These are phyloP conservation scores for Annona squamosa DNA, from an alignment of 164 flowering plant species.

Conservation along the genomic window DNA sequence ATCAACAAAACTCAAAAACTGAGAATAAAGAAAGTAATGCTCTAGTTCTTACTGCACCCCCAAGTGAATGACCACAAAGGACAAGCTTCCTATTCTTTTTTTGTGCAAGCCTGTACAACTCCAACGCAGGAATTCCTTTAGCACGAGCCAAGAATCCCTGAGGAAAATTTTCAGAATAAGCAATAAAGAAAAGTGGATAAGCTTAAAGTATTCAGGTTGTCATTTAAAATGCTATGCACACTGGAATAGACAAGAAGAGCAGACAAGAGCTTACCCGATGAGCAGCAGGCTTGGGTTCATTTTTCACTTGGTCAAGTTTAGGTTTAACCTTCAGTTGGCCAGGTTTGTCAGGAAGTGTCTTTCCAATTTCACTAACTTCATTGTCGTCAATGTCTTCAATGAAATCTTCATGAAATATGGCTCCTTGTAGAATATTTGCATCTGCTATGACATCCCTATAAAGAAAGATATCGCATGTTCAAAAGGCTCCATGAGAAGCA, in stretches of 20 bases:
- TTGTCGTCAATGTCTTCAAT: slow-evolving; percentile 38
- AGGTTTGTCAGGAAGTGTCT: slow-evolving; percentile 35
- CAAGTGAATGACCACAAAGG: slow-evolving; percentile 97
- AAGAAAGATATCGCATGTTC: slow-evolving; percentile 1
- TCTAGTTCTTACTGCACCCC: slow-evolving; percentile 85
- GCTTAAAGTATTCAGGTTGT: background rate
- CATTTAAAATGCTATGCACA: background rate
- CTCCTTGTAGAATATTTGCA: slow-evolving; percentile 93
- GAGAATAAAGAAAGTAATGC: background rate
- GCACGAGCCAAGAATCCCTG: slow-evolving; percentile 98
- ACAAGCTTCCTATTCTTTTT: slow-evolving; percentile 92
- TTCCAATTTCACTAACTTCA: slow-evolving; percentile 33
- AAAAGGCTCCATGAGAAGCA: slow-evolving; percentile 4
- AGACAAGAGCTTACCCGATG: slow-evolving; percentile 52
- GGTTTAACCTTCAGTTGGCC: slow-evolving; percentile 24
- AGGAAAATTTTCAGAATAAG: slow-evolving; percentile 1
- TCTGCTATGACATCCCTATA: slow-evolving; percentile 83
- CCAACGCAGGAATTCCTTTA: slow-evolving; percentile 97
- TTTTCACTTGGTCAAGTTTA: slow-evolving; percentile 39
- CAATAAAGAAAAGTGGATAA: background rate
- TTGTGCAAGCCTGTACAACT: slow-evolving; percentile 92
- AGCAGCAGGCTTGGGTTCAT: slow-evolving; percentile 76
- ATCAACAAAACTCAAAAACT: background rate
- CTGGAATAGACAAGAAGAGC: background rate
- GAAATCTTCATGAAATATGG: slow-evolving; percentile 78